Conservation (phyloP, 441 rosid genomes). For the Euphorbia schlechtendalii region DNA sequence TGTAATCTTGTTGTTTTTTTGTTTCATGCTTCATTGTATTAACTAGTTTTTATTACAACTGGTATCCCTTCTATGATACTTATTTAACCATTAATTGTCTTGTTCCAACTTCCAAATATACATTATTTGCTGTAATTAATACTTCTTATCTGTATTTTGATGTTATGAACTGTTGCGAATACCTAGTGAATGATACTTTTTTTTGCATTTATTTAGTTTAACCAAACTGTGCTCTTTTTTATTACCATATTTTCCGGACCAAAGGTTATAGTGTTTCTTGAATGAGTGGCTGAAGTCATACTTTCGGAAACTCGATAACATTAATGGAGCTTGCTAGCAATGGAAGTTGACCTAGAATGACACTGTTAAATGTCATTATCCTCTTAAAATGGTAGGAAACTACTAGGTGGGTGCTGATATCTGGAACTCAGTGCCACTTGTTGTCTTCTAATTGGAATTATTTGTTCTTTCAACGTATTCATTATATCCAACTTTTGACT, state of each 20-base stretch:
- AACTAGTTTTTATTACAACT: background rate
- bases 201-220: too few relatives aligned
- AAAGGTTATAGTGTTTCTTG: background rate
- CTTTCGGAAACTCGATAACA: background rate
- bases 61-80: background rate
- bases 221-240: background rate
- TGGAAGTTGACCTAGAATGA: background rate
- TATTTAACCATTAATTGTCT: background rate
- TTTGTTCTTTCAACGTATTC: background rate
- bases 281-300: background rate
- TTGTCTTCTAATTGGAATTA: background rate
- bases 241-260: background rate
- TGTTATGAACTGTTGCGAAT: background rate
- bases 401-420: too few relatives aligned
- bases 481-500: too few relatives aligned
- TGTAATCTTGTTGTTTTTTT: background rate
- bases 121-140: background rate
- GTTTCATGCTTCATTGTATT: conserved; percentile 13
- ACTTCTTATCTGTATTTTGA: conserved; percentile 1
- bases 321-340: too few relatives aligned
- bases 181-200: too few relatives aligned
- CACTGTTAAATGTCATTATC: too few relatives aligned
- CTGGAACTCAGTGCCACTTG: too few relatives aligned
- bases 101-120: conserved; percentile 10
- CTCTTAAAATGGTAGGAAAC: too few relatives aligned